A percentile compares a stretch with the other conserved stretches of the same genome.
These are phyloP conservation scores for Ceratobasidium sp. DNA, from an alignment of 1,284 basidiomycete genomes.

Conservation along the genomic window DNA sequence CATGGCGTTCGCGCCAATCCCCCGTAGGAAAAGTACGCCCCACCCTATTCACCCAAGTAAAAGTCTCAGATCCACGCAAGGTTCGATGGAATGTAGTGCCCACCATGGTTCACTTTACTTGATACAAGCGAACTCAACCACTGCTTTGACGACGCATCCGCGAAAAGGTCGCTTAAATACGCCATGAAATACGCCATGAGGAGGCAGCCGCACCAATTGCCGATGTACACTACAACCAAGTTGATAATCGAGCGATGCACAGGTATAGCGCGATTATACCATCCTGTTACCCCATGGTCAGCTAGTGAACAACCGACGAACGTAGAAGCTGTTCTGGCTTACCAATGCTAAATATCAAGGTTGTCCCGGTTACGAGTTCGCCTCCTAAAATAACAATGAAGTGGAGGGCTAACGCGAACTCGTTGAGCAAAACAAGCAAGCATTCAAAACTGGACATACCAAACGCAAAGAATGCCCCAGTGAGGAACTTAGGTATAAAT, in stretches of 20 bases:
- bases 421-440: conserved; percentile 33
- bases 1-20: conserved; percentile 41
- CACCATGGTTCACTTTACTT: background rate
- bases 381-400: conserved; percentile 40
- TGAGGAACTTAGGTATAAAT: conserved; percentile 11
- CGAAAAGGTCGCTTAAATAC: conserved; percentile 1
- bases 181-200: conserved; percentile 12
- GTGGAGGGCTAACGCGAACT: conserved; percentile 40
- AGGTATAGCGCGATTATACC: background rate
- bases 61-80: background rate
- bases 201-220: conserved; percentile 42
- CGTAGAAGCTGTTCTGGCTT: conserved; percentile 7
- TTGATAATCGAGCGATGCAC: conserved; percentile 32
- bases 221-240: conserved; percentile 39
- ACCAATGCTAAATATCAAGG: conserved; percentile 43
- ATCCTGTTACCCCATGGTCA: background rate
- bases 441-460: conserved; percentile 21
- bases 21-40: conserved; percentile 42
- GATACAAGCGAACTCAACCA: background rate
- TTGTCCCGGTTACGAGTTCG: conserved; percentile 43
- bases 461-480: conserved; percentile 24
- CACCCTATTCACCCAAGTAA: conserved; percentile 23
- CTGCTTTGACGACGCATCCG: background rate
- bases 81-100: background rate
- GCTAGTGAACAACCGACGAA: background rate